A percentile compares a stretch with the other conserved stretches of the same genome.
These are phyloP conservation scores for Suhomyces xylopsoci DNA, from an alignment of 805 yeast species.

Conservation along the genomic window DNA sequence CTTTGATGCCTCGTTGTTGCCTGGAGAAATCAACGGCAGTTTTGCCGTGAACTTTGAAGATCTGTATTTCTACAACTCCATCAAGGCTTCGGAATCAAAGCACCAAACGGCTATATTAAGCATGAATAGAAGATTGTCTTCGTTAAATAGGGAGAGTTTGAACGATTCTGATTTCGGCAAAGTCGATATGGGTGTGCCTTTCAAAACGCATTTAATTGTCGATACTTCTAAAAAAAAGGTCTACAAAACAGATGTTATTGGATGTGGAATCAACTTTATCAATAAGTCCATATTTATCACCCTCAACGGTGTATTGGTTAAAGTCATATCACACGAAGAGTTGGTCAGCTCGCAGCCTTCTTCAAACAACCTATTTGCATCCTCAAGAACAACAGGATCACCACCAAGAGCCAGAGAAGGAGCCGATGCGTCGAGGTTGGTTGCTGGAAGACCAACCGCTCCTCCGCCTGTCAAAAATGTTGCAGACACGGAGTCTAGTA, in stretches of 20 bases:
- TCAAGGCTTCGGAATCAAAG: conserved; percentile 26
- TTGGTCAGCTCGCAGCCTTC: conserved; percentile 17
- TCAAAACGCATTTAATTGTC: conserved; percentile 23
- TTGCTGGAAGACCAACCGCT: background rate
- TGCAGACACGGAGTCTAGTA: conserved; percentile 11
- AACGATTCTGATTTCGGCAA: conserved; percentile 32
- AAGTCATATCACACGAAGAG: conserved; percentile 23
- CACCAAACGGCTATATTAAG: conserved; percentile 32
- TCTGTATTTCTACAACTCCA: conserved; percentile 37
- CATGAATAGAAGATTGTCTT: conserved; percentile 35
- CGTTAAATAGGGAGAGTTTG: conserved; percentile 23
- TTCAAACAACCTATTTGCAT: conserved; percentile 6
- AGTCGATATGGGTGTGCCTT: conserved; percentile 35
- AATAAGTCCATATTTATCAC: conserved; percentile 69
- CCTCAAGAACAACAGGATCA: background rate
- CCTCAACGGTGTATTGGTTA: conserved; percentile 64
- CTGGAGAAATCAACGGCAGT: conserved; percentile 42
- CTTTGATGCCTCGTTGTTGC: conserved; percentile 10
- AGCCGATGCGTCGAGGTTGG: background rate
- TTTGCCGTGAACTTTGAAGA: conserved; percentile 41
- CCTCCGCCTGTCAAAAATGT: background rate
- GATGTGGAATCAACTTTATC: conserved; percentile 77
- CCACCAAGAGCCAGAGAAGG: background rate
- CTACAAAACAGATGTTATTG: conserved; percentile 59
- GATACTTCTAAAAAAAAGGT: conserved; percentile 37